phyloP scores from a whole-genome alignment of 352 stramenopile genomes.

The Thalassiosira livingstoniorum region DNA sequence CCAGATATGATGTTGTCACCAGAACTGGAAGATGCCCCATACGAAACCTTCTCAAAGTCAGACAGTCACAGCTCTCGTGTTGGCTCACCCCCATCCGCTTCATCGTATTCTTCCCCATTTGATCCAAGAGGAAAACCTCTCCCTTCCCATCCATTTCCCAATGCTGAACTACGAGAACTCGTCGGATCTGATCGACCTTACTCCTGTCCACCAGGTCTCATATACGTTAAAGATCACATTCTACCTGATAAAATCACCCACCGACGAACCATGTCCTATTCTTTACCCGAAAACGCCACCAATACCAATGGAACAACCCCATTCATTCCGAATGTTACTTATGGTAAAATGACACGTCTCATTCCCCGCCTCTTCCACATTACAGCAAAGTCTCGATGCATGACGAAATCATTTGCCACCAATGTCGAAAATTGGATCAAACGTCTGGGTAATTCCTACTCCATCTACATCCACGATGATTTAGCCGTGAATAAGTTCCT shows the following conservation, averaged over 20 bases:
- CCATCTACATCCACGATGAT: slow-evolving; percentile 77
- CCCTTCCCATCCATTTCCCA: slow-evolving; percentile 1
- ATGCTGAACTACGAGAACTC: slow-evolving; percentile 31
- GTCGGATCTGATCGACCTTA: slow-evolving; percentile 24
- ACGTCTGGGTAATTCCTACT: slow-evolving; percentile 45
- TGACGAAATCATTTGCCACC: slow-evolving; percentile 43
- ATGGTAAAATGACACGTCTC: slow-evolving; percentile 8
- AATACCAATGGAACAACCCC: too few species aligned
- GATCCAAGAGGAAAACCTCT: slow-evolving; percentile 32
- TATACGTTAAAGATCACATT: slow-evolving; percentile 39
- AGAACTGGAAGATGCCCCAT: too few species aligned
- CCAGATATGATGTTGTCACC: too few species aligned
- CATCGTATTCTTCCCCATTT: slow-evolving; percentile 2
- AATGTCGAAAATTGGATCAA: slow-evolving; percentile 63
- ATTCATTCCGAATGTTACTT: too few species aligned
- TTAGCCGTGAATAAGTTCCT: slow-evolving; percentile 65
- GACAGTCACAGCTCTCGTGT: too few species aligned
- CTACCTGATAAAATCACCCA: slow-evolving; percentile 29
- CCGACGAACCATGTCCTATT: too few species aligned
- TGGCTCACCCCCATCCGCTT: not conserved
- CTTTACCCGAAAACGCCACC: not conserved
- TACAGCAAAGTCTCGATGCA: slow-evolving; percentile 67
- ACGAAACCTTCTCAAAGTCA: too few species aligned
- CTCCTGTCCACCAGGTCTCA: slow-evolving; percentile 20
- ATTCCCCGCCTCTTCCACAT: slow-evolving; percentile 75